A percentile compares a stretch with the other conserved stretches of the same genome.
These are phyloP conservation scores for Debaryomyces psychrophilus DNA, from an alignment of 1,139 yeast species.

Conservation along the genomic window DNA sequence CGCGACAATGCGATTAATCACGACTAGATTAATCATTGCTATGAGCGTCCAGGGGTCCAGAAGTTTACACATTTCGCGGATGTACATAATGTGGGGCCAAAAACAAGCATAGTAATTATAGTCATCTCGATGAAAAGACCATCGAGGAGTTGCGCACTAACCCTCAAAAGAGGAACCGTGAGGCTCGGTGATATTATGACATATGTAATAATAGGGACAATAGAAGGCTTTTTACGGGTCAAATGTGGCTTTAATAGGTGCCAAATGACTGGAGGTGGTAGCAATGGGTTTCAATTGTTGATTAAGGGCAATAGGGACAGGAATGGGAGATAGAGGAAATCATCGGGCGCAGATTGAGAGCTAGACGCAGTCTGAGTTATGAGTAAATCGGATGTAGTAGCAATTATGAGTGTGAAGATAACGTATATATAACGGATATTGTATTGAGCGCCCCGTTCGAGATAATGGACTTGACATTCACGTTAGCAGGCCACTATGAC, in stretches of 20 bases:
- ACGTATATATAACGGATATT: no score
- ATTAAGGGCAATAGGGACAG: neutral
- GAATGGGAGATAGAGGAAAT: no score
- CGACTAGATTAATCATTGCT: neutral
- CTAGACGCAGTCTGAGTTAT: no score
- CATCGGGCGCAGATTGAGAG: no score
- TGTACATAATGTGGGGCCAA: neutral
- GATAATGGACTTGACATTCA: neutral
- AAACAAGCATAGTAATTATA: neutral
- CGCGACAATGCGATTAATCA: neutral
- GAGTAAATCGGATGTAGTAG: no score
- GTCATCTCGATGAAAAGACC: neutral
- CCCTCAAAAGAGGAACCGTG: neutral
- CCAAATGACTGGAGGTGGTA: neutral
- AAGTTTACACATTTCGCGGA: slow-evolving; percentile 1
- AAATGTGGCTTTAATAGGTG: neutral
- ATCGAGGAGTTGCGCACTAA: neutral
- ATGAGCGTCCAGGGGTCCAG: neutral
- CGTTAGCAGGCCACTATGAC: neutral
- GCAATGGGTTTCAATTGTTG: neutral
- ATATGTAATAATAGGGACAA: neutral
- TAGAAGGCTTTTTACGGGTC: neutral
- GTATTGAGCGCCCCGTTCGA: no score
- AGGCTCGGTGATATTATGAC: neutral
- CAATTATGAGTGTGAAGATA: neutral